Evolutionary conservation across 2,329 filamentous ascomycete genomes (phyloP).

Genomic region (Calonectria naviculata): DNA sequence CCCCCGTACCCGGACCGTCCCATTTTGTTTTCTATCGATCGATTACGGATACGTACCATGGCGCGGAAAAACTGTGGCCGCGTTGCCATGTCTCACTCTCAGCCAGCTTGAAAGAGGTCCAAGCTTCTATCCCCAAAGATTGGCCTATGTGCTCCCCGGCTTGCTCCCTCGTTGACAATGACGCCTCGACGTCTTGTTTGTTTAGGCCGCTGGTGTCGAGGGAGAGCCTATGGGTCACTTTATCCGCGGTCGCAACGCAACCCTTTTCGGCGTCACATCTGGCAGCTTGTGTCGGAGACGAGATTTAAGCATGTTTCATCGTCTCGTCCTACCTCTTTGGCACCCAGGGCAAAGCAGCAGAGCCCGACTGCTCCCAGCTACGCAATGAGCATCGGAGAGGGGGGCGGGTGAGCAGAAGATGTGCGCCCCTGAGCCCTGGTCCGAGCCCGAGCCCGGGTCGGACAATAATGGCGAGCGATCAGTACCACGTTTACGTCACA

Average conservation of each 20-base stretch:
- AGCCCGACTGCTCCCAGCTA: background rate
- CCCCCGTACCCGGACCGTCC: background rate
- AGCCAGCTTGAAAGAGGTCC: background rate
- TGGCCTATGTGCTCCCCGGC: background rate
- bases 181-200: background rate
- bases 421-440: background rate
- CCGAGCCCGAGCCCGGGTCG: background rate
- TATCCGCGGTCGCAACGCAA: background rate
- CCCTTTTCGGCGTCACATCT: background rate
- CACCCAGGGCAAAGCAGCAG: background rate
- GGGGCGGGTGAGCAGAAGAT: background rate
- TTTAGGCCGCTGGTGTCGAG: background rate
- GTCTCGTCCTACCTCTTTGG: background rate
- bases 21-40: background rate
- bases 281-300: background rate
- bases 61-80: background rate
- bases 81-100: background rate
- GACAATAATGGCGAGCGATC: conserved; percentile 9
- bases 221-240: background rate
- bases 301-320: background rate
- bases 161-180: background rate
- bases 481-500: conserved; percentile 15
- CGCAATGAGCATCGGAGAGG: background rate
- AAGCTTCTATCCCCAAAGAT: background rate
- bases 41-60: background rate